Evolutionary conservation across 768 basidiomycete species (phyloP), one percentile per base, ranked within the genome.

Genomic region (Tylopilus intermedius): DNA sequence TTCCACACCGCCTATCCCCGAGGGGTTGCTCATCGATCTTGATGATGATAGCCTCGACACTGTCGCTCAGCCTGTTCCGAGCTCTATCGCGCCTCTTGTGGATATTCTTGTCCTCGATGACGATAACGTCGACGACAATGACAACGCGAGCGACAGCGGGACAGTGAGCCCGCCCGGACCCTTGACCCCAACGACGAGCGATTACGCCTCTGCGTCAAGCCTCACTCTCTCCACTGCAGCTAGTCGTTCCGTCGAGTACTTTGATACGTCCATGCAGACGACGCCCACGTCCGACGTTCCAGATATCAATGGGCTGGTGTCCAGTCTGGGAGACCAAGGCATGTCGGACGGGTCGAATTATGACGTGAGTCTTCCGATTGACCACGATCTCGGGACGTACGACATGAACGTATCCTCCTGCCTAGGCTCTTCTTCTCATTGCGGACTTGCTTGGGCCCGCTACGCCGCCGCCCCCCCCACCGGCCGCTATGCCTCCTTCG

Each of bases 401-500:
- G 51, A 56, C 33, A 38, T 63, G 58, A 59, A 64, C 53, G 58
- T 54, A 56, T 43, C 47, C 43, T 53, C 51, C 43, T 63, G 48
- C 58, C 42, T 63, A 84, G 84, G 81, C 79, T 30, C 76, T 86
- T 21, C 74, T 79, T 24, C 72, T 81, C 47, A 72, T 88, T 51
- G 75, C 79, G 22, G 80, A 83, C 50, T 75, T 87, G 59, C 71
- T 88, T 54, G 84, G 83, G 14, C 80, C 81, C 30, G 79, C 76
- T 35, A 64, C 62, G 47, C 60, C 58, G 32, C 53, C 59, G 13
- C 51, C 58, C 26, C 58, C 50, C 35, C 22, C 55, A 8, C 39
- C 43, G 48, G n/a, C 35, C 24, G 14, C 21, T 49, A 35, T 47
- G 3, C 52, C 38, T 1, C 50, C 38, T 0, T 50, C 14, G 14